A percentile compares a stretch with the other conserved stretches of the same genome.
Conservation (phyloP, 2,329 filamentous ascomycete species). For the Hypoxylon sp. region DNA sequence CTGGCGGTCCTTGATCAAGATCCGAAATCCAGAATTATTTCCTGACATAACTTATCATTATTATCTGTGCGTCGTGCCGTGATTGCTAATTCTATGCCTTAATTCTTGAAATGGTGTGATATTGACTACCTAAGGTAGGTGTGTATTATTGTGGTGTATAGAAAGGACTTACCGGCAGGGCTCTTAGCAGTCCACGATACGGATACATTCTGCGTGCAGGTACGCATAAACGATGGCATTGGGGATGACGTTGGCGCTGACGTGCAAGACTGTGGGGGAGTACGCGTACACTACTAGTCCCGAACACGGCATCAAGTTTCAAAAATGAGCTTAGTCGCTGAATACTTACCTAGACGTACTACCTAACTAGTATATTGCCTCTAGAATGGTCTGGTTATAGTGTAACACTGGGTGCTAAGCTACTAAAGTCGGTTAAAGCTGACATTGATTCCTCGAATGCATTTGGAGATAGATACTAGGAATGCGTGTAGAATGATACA, state of each 20-base stretch:
- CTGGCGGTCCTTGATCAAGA: conserved; percentile 22
- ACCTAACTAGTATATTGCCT: background rate
- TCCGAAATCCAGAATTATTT: conserved; percentile 32
- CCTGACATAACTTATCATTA: conserved; percentile 18
- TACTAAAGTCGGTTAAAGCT: background rate
- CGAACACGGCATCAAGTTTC: background rate
- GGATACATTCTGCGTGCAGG: background rate
- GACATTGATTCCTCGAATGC: background rate
- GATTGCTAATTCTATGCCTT: background rate
- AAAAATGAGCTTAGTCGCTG: background rate
- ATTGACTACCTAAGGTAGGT: background rate
- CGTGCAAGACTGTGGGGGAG: background rate
- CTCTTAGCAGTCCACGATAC: background rate
- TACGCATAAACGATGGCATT: background rate
- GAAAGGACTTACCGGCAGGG: background rate
- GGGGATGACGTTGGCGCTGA: background rate
- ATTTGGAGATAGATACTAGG: background rate
- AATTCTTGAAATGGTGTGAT: background rate
- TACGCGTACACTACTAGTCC: background rate
- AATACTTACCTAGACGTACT: background rate
- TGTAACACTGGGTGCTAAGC: background rate
- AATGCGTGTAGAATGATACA: background rate
- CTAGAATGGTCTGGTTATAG: background rate
- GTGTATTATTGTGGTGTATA: background rate
- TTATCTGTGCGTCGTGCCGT: background rate